Conservation (phyloP, 176 grass and related monocot genomes). For the Triticum dicoccoides region DNA sequence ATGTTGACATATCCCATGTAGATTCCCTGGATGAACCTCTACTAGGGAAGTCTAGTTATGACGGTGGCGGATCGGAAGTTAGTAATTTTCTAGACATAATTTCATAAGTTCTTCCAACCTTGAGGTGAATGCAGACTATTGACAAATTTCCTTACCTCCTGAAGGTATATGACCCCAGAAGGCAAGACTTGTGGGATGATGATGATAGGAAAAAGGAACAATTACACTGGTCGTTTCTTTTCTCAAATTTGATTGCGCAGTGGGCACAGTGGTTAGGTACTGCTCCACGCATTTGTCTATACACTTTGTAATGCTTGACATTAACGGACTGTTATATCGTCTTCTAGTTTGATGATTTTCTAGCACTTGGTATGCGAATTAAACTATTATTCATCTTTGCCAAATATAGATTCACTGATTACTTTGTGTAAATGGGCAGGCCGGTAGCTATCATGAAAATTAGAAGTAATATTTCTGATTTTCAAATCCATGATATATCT, state of each 20-base stretch:
- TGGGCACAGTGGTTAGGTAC: constrained; percentile 98
- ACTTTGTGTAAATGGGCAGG: neutral
- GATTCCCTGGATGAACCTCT: constrained; percentile 69
- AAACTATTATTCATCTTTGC: neutral
- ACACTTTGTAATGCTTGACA: neutral
- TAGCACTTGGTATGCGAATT: neutral
- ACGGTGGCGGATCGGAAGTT: constrained; percentile 34
- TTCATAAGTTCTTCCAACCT: neutral
- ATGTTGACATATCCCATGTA: constrained; percentile 40
- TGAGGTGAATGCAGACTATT: neutral
- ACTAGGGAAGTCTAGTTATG: constrained; percentile 42
- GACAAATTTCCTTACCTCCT: neutral
- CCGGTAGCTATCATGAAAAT: neutral
- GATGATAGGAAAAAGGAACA: constrained; percentile 75
- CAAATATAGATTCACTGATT: neutral
- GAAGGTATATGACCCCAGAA: constrained; percentile 57
- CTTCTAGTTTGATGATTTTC: neutral
- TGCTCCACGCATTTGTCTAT: constrained; percentile 4
- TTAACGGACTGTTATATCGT: neutral
- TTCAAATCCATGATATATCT: neutral
- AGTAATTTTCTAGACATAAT: neutral
- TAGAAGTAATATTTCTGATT: neutral
- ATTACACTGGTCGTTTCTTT: constrained; percentile 83
- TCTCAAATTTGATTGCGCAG: constrained; percentile 81
- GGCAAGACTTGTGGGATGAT: constrained; percentile 55